Evolutionary conservation across 768 basidiomycete species (phyloP), one percentile per base, ranked within the genome.

Genomic region (Mycena vulgaris): DNA sequence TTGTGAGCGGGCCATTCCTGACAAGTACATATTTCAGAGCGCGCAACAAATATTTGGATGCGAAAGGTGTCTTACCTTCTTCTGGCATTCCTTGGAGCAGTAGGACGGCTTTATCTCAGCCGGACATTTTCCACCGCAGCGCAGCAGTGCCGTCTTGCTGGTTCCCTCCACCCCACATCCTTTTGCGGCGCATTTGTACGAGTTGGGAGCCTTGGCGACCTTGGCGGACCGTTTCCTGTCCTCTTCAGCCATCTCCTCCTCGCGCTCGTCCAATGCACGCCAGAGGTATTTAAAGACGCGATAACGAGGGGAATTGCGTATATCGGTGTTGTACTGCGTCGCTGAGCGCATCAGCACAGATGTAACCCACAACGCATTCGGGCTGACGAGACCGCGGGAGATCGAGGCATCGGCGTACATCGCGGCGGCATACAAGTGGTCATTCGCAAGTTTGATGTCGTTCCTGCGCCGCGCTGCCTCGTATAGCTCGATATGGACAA

Each of bases 11-110:
- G 62, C 62, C 62, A 63, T 28, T 52, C 62, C 62, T 63, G 37
- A 52, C 49, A 19, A 51, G 16, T 27, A 52, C n/a, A n/a, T n/a
- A 35, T 17, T 42, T 63, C 62, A 51, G 61, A 51, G 48, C 61
- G 35, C 48, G 47, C 61, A 51, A 62, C 25, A 45, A 30, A 48
- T n/a, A 30, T 60, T 39, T 62, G 59, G 45, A 60, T 48, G 31
- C 21, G 28, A 37, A 63, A 63, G 35, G 37, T 27, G 61, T 63
- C 49, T 21, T n/a, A 63, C 62, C 62, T 30, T 52, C 49, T 52
- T 63, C 62, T 63, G 62, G 62, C 62, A 63, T 63, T 63, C 49
- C 33, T 63, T 63, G 62, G 49, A 52, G 62, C 62, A 63, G 25
- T 63, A 63, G 35, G 62, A 63, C 17, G 62, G 62, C 35, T 63